Base-by-base conservation (phyloP, 2,329 filamentous ascomycete species). In the Trichophaea hybrida region DNA sequence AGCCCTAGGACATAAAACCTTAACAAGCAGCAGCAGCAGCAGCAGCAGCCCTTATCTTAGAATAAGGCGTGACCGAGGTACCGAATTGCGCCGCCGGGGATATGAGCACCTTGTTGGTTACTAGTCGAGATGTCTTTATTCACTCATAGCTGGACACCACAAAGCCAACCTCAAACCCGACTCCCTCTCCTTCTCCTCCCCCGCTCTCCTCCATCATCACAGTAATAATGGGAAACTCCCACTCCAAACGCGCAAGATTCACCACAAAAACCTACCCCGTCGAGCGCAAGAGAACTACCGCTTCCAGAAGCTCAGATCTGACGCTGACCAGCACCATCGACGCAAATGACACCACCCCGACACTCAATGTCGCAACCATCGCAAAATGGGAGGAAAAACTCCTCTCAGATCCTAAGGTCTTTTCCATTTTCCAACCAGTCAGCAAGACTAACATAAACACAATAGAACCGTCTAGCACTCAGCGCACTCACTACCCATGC, bases 381-480 rank as follows among this genome's bases (percentile, higher is more conserved):
- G 48, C 58, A 10, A 66, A 62, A 53, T 68, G 66, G 66, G 66
- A 68, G 54, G 66, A 66, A 34, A 59, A 55, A 37, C 61, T 68
- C 33, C 58, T 68, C 15, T 37, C 60, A 2, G 65, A 68, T 37
- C 66, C 66, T 10, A 68, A 68, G 64, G 66, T 66, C 17, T 50
- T 17, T 13, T 6, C n/a, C 12, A 17, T 12, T 50, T 12, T n/a
- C 13, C n/a, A 17, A 15, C 1, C 12, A 54, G 5, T 12, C 15
- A 43, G 24, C 13, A 34, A 52, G 13, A 24, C 32, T 46, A 31
- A 17, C 48, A 17, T 53, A 32, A 49, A 37, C n/a, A 43, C 31
- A n/a, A 34, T 34, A 68, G 65, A 68, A 68, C 37, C 67, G 62
- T 46, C 61, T 68, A 37, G 67, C 67, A 3, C 63, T 68, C n/a